These are phyloP conservation scores for Pseudogymnoascus sp. DNA, from an alignment of 2,329 filamentous ascomycete genomes.

Conservation along the genomic window DNA sequence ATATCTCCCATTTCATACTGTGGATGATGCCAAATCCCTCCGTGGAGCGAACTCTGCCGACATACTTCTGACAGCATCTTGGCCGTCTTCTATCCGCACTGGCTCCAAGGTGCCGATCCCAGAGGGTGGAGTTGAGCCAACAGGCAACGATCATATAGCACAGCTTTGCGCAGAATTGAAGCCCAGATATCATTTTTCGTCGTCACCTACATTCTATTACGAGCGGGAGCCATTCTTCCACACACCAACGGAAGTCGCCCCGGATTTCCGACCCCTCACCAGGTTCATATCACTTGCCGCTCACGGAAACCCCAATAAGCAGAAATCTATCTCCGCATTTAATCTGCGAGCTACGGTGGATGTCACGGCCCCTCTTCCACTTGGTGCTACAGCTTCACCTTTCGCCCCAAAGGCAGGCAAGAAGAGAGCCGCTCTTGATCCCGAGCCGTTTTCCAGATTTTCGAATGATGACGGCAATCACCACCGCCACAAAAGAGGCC, in stretches of 20 bases:
- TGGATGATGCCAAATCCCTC: slow-evolving; percentile 66
- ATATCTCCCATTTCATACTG: slow-evolving; percentile 68
- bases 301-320: slow-evolving; percentile 66
- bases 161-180: slow-evolving; percentile 72
- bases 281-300: slow-evolving; percentile 85
- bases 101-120: slow-evolving; percentile 57
- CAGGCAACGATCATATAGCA: slow-evolving; percentile 59
- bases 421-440: slow-evolving; percentile 34
- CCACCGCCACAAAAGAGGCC: slow-evolving; percentile 38
- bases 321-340: slow-evolving; percentile 76
- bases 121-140: slow-evolving; percentile 41
- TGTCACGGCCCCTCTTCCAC: slow-evolving; percentile 50
- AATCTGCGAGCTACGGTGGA: slow-evolving; percentile 57
- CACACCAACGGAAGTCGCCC: slow-evolving; percentile 40
- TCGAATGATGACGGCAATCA: slow-evolving; percentile 36
- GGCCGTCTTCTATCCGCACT: slow-evolving; percentile 66
- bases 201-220: slow-evolving; percentile 57
- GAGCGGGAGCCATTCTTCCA: slow-evolving; percentile 93
- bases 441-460: slow-evolving; percentile 46
- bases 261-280: slow-evolving; percentile 56
- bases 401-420: slow-evolving; percentile 54
- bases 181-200: slow-evolving; percentile 85
- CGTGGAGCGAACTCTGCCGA: slow-evolving; percentile 72
- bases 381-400: slow-evolving; percentile 68
- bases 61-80: slow-evolving; percentile 78